A percentile compares a stretch with the other conserved stretches of the same genome.
These are phyloP conservation scores for Phytopythium aichiense DNA, from an alignment of 352 stramenopile species.

Conservation along the genomic window DNA sequence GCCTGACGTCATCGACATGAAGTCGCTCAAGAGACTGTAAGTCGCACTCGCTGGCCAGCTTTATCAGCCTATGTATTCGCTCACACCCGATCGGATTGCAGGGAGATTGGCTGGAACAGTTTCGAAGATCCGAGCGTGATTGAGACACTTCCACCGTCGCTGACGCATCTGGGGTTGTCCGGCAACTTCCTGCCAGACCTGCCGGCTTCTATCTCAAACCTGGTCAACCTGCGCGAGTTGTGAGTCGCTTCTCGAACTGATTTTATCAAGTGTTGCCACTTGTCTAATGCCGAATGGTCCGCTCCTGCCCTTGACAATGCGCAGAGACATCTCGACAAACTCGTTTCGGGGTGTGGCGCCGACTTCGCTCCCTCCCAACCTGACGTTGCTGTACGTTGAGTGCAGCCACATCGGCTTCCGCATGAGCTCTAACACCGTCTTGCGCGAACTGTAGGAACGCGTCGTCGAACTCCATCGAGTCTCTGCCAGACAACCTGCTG, in stretches of 20 bases:
- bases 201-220: slow-evolving; percentile 15
- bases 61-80: neutral
- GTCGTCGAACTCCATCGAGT: slow-evolving; percentile 12
- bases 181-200: slow-evolving; percentile 15
- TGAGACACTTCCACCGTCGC: slow-evolving; percentile 16
- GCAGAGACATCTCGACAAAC: slow-evolving; percentile 15
- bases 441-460: slow-evolving; percentile 9
- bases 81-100: slow-evolving; percentile 3
- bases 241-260: slow-evolving; percentile 3
- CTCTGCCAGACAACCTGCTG: slow-evolving; percentile 5
- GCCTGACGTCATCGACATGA: slow-evolving; percentile 14
- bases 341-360: slow-evolving; percentile 7
- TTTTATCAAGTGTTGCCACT: neutral
- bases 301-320: neutral
- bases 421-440: neutral
- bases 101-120: slow-evolving; percentile 32
- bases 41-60: neutral
- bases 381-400: slow-evolving; percentile 13
- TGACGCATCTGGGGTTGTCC: slow-evolving; percentile 22
- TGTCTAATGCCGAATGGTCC: neutral
- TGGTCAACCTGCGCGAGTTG: slow-evolving; percentile 20
- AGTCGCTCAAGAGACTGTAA: slow-evolving; percentile 18
- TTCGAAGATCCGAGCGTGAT: slow-evolving; percentile 21
- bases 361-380: slow-evolving; percentile 14
- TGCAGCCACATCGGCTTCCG: neutral